Evolutionary conservation across 75 land plant species (phyloP).

Genomic region (Picea glauca): DNA sequence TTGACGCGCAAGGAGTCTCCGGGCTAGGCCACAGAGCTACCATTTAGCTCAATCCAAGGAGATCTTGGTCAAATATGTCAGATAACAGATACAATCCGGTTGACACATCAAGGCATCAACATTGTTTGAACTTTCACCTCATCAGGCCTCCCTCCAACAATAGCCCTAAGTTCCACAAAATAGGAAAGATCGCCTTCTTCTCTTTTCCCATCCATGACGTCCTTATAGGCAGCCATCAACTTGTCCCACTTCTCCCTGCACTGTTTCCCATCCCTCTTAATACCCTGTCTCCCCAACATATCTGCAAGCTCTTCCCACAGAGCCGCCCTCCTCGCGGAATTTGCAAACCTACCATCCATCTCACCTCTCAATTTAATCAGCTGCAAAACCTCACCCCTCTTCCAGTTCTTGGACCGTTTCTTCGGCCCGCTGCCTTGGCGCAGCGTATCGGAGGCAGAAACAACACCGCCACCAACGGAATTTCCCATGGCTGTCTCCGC

Average conservation of each 20-base stretch:
- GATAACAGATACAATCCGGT: not conserved
- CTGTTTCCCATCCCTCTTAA: slow-evolving; percentile 30
- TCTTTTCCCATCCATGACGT: slow-evolving; percentile 28
- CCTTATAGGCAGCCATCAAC: slow-evolving; percentile 33
- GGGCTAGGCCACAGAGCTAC: not conserved
- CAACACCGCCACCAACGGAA: not conserved
- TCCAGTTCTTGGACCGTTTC: slow-evolving; percentile 37
- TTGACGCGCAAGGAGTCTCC: not conserved
- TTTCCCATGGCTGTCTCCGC: not conserved
- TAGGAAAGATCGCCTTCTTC: slow-evolving; percentile 28
- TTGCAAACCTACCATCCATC: slow-evolving; percentile 30
- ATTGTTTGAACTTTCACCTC: not conserved
- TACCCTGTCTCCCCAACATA: slow-evolving; percentile 17
- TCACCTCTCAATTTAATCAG: slow-evolving; percentile 28
- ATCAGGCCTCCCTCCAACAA: slow-evolving; percentile 10
- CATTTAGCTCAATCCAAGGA: not conserved
- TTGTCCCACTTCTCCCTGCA: slow-evolving; percentile 39
- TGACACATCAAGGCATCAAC: not conserved
- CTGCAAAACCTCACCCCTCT: slow-evolving; percentile 25
- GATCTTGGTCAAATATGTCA: not conserved
- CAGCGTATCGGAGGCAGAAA: not conserved
- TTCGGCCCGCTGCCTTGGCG: slow-evolving; percentile 13
- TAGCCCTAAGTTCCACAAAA: slow-evolving; percentile 22
- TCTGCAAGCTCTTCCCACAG: slow-evolving; percentile 38
- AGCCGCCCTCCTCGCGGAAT: slow-evolving; percentile 26